A percentile compares a stretch with the other conserved stretches of the same genome.
These are phyloP conservation scores for Vigna reflexopilosa DNA, from an alignment of 306 rosid genomes.

Conservation along the genomic window DNA sequence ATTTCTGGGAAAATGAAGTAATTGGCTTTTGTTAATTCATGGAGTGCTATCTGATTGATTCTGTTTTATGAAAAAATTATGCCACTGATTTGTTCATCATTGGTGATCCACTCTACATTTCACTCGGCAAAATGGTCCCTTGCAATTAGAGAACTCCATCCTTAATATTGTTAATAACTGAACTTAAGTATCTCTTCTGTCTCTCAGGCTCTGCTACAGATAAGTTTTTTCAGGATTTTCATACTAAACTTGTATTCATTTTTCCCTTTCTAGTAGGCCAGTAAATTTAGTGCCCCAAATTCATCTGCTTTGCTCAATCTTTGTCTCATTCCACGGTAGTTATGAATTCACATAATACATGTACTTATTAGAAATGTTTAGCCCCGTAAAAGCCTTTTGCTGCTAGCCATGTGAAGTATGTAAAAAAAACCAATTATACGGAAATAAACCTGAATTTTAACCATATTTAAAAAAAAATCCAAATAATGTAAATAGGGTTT, in stretches of 20 bases:
- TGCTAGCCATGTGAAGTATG: neutral
- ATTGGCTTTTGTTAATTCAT: conserved; percentile 4
- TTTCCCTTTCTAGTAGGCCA: conserved; percentile 30
- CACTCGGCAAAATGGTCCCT: conserved; percentile 12
- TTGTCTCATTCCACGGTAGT: conserved; percentile 8
- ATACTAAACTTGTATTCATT: conserved; percentile 2
- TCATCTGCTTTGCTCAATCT: neutral
- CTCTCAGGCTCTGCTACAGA: conserved; percentile 27
- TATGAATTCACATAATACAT: conserved; percentile 16
- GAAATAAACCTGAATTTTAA: neutral
- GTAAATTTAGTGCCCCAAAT: conserved; percentile 22
- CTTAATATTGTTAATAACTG: neutral
- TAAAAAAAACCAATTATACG: neutral
- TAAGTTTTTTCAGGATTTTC: conserved; percentile 25
- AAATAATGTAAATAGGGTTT: neutral
- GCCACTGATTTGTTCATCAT: conserved; percentile 23
- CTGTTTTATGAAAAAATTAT: conserved; percentile 16
- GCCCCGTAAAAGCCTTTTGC: neutral
- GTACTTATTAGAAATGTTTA: conserved; percentile 29
- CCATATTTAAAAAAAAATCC: neutral
- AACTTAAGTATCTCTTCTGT: neutral
- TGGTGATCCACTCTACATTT: conserved; percentile 3
- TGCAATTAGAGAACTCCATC: conserved; percentile 15
- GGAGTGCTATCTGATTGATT: conserved; percentile 31
- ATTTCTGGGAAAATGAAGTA: conserved; percentile 23